These are phyloP conservation scores for Penicillium silybi DNA, from an alignment of 495 filamentous ascomycete species.

Conservation along the genomic window DNA sequence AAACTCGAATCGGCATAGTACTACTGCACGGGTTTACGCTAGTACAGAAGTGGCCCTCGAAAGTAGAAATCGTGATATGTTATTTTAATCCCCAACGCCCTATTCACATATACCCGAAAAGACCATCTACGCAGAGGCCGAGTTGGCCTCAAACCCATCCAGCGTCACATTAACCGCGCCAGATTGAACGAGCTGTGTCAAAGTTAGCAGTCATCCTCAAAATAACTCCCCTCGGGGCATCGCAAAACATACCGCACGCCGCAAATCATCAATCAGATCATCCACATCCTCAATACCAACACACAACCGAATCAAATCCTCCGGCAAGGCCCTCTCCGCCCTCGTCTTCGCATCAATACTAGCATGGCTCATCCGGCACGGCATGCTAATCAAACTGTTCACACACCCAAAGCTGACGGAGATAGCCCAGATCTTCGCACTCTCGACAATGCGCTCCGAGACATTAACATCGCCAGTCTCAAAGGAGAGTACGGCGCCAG, in stretches of 20 bases:
- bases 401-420: slow-evolving; percentile 97
- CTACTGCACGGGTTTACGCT: not conserved
- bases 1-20: not conserved
- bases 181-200: slow-evolving; percentile 77
- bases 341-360: slow-evolving; percentile 95
- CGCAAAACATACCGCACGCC: slow-evolving; percentile 68
- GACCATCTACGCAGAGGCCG: slow-evolving; percentile 2
- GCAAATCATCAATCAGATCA: slow-evolving; percentile 91
- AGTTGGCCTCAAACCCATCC: slow-evolving; percentile 62
- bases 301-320: slow-evolving; percentile 92
- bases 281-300: slow-evolving; percentile 94
- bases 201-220: slow-evolving; percentile 10
- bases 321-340: slow-evolving; percentile 83
- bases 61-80: slow-evolving; percentile 6
- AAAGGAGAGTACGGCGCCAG: slow-evolving; percentile 91
- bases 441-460: slow-evolving; percentile 91
- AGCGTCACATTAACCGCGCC: slow-evolving; percentile 83
- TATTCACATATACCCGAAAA: slow-evolving; percentile 10
- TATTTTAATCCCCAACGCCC: slow-evolving; percentile 18
- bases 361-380: slow-evolving; percentile 98
- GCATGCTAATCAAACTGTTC: slow-evolving; percentile 98
- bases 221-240: not conserved
- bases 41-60: not conserved
- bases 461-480: slow-evolving; percentile 82
- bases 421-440: slow-evolving; percentile 87